phyloP scores from a whole-genome alignment of 2,329 filamentous ascomycete genomes.

The Incumbomyces lentus region DNA sequence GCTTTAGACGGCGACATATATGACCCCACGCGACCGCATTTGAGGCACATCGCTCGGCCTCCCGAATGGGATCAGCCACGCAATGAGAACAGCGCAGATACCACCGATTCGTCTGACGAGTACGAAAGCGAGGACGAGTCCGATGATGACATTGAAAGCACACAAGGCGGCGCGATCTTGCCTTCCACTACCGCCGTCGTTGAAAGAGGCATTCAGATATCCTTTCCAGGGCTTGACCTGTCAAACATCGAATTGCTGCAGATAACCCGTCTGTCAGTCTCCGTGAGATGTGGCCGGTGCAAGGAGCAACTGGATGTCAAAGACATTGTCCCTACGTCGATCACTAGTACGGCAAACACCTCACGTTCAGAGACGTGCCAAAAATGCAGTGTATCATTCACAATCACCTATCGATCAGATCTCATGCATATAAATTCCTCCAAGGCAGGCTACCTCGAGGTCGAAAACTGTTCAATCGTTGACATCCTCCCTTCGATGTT shows the following conservation, averaged over 20 bases:
- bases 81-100: constrained; percentile 27
- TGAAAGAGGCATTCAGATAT: constrained; percentile 56
- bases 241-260: constrained; percentile 68
- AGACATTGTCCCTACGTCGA: constrained; percentile 42
- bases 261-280: constrained; percentile 55
- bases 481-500: constrained; percentile 75
- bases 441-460: constrained; percentile 69
- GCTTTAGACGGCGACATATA: constrained; percentile 11
- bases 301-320: constrained; percentile 62
- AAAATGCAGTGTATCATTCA: constrained; percentile 39
- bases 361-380: constrained; percentile 40
- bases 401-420: constrained; percentile 49
- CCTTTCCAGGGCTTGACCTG: constrained; percentile 67
- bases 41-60: constrained; percentile 63
- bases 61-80: constrained; percentile 56
- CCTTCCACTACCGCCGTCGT: constrained; percentile 39
- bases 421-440: constrained; percentile 62
- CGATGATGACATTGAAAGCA: constrained; percentile 28
- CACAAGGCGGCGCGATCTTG: constrained; percentile 22
- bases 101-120: constrained; percentile 32
- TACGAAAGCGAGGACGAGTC: constrained; percentile 31
- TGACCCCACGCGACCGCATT: constrained; percentile 46
- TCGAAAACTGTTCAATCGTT: constrained; percentile 61
- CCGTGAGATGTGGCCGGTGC: constrained; percentile 69
- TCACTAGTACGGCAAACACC: constrained; percentile 3